These are phyloP conservation scores for Fusarium poae DNA, from an alignment of 2,329 filamentous ascomycete genomes.

Conservation along the genomic window DNA sequence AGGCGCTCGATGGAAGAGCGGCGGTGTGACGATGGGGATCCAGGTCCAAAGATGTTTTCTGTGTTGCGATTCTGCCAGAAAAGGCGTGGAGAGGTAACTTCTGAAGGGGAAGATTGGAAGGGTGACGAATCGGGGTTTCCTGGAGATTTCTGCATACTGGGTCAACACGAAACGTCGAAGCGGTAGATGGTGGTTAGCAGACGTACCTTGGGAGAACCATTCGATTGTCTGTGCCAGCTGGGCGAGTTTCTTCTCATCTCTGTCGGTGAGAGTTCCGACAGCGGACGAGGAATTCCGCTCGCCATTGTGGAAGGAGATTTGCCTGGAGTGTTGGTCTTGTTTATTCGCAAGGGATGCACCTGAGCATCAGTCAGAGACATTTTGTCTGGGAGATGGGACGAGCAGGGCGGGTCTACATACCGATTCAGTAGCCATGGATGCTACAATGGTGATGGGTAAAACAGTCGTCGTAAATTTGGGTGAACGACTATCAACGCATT, in stretches of 20 bases:
- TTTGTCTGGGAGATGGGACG: conserved; percentile 30
- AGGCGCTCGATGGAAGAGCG: conserved; percentile 95
- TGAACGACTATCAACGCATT: conserved; percentile 52
- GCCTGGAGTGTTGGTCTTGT: conserved; percentile 70
- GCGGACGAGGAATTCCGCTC: conserved; percentile 75
- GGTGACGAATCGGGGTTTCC: conserved; percentile 82
- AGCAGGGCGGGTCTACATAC: conserved; percentile 50
- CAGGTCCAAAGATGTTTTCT: conserved; percentile 76
- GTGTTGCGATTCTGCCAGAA: conserved; percentile 90
- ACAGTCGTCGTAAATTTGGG: conserved; percentile 36
- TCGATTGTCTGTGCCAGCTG: conserved; percentile 87
- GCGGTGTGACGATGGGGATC: conserved; percentile 78
- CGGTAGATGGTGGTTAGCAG: conserved; percentile 6
- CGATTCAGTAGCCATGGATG: conserved; percentile 55
- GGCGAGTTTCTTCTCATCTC: conserved; percentile 92
- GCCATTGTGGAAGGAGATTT: conserved; percentile 74
- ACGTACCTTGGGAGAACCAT: conserved; percentile 56
- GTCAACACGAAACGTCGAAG: conserved; percentile 50
- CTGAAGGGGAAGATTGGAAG: conserved; percentile 85
- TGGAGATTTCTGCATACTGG: conserved; percentile 70
- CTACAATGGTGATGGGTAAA: conserved; percentile 45
- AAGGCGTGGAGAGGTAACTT: conserved; percentile 80
- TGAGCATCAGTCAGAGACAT: conserved; percentile 54
- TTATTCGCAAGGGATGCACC: conserved; percentile 84
- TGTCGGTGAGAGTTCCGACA: conserved; percentile 89